Base-by-base conservation (phyloP, 306 rosid genomes). In the Cicer bijugum region DNA sequence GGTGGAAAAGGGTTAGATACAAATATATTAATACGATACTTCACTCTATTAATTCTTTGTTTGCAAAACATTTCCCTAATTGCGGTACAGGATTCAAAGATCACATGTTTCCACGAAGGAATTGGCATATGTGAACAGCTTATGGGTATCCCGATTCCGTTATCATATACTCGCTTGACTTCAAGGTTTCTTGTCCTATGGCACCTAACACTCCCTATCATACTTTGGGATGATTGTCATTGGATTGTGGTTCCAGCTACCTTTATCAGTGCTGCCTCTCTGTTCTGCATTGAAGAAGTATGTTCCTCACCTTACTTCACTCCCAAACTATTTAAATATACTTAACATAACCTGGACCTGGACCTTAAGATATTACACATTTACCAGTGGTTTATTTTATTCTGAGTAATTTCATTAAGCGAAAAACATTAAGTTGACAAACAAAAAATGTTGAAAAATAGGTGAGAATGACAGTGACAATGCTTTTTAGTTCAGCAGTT, bases 241-340 rank as follows among this genome's bases (percentile, higher is more conserved):
- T 92, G 98, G 98, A 84, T 92, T 62, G 98, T 92, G 38, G 87
- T 92, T 85, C 98, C 98, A 43, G 97, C 98, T 45, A 92, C 98
- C 67, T 92, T 92, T 48, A 12, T 92, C 10, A 92, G 97, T 6
- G 98, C 98, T n/a, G 91, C 98, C 20, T 83, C 98, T 42, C 82
- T 92, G 88, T 92, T 92, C 90, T 90, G 98, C 88, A 92, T 92
- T 51, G 98, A 92, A 81, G 97, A 92, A 82, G 98, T 92, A 87
- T 69, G 79, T 58, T 37, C 72, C 57, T 63, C 69, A 17, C 63
- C 59, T 42, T 51, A 40, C 43, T 75, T 50, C 38, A 40, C 17
- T 50, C 58, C 46, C 81, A 9, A 12, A 63, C 71, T 47, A 59
- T 53, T 59, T 60, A 15, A 64, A 60, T 43, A 50, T 35, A 12